These are phyloP conservation scores for Calonectria hongkongensis DNA, from an alignment of 2,329 filamentous ascomycete genomes.

Conservation along the genomic window DNA sequence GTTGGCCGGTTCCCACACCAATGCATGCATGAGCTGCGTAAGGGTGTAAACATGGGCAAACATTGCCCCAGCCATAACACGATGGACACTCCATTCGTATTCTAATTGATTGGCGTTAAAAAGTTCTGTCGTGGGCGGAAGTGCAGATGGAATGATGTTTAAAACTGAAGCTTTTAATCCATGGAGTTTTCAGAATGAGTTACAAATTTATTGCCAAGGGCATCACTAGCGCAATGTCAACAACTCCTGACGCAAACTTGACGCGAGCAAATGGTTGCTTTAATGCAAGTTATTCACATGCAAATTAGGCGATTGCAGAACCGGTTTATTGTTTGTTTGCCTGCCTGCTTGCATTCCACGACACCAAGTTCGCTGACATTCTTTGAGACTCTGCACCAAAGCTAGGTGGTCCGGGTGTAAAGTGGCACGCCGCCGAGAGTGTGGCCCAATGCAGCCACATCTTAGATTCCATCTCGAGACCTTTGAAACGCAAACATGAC, in stretches of 20 bases:
- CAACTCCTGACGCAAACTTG: no score
- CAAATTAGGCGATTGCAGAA: neutral
- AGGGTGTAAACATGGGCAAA: constrained; percentile 28
- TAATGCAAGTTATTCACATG: neutral
- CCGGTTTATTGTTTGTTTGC: neutral
- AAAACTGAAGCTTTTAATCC: neutral
- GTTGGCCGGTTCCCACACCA: constrained; percentile 33
- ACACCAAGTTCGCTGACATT: constrained; percentile 4
- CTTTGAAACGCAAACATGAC: constrained; percentile 33
- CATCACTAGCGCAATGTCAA: no score
- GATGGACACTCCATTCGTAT: neutral
- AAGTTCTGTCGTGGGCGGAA: neutral
- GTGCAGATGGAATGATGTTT: neutral
- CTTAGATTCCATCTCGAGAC: constrained; percentile 36
- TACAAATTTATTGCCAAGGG: no score
- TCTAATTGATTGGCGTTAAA: neutral
- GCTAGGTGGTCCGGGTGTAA: constrained; percentile 17
- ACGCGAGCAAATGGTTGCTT: neutral
- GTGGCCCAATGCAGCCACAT: constrained; percentile 43
- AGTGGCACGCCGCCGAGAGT: constrained; percentile 26
- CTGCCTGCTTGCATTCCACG: constrained; percentile 9
- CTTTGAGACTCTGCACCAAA: constrained; percentile 8
- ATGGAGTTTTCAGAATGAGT: neutral
- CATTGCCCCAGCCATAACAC: constrained; percentile 8
- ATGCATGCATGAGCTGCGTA: constrained; percentile 44